Evolutionary conservation across 768 basidiomycete genomes (phyloP).

Genomic region (Candolleomyces efflorescens): DNA sequence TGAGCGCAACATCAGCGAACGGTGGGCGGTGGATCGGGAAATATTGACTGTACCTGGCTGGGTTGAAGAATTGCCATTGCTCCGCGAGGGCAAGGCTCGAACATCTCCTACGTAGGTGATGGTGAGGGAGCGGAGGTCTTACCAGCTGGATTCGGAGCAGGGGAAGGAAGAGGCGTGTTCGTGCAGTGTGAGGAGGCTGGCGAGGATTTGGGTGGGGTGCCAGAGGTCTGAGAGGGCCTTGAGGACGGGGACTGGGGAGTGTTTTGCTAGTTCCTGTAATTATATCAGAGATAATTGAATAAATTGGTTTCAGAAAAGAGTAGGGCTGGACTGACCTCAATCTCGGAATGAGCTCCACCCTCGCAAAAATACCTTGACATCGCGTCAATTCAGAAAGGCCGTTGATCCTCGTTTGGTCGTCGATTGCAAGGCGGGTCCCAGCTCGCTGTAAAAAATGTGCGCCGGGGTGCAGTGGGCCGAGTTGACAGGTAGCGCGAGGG

Average conservation of each 20-base stretch:
- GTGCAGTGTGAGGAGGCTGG: slow-evolving; percentile 86
- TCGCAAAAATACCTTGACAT: slow-evolving; percentile 95
- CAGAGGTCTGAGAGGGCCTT: slow-evolving; percentile 95
- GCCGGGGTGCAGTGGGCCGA: no score
- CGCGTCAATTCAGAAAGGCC: no score
- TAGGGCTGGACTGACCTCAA: slow-evolving; percentile 65
- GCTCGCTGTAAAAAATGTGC: no score
- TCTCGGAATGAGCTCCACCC: slow-evolving; percentile 92
- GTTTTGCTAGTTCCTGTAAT: slow-evolving; percentile 87
- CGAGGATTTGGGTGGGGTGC: slow-evolving; percentile 96
- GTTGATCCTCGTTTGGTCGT: no score
- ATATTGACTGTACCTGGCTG: no score
- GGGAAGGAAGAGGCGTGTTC: slow-evolving; percentile 53
- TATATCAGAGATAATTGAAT: no score
- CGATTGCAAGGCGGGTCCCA: no score
- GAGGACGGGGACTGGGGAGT: slow-evolving; percentile 91
- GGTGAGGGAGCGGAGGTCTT: slow-evolving; percentile 72
- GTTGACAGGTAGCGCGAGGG: no score
- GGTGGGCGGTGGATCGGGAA: no score
- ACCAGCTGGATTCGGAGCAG: slow-evolving; percentile 24
- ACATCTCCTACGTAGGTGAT: slow-evolving; percentile 93
- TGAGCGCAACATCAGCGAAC: no score
- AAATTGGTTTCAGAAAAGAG: not conserved
- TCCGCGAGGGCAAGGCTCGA: no score
- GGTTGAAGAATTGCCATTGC: no score